These are phyloP conservation scores for Fusarium haematococcum DNA, from an alignment of 2,329 filamentous ascomycete genomes.

Conservation along the genomic window DNA sequence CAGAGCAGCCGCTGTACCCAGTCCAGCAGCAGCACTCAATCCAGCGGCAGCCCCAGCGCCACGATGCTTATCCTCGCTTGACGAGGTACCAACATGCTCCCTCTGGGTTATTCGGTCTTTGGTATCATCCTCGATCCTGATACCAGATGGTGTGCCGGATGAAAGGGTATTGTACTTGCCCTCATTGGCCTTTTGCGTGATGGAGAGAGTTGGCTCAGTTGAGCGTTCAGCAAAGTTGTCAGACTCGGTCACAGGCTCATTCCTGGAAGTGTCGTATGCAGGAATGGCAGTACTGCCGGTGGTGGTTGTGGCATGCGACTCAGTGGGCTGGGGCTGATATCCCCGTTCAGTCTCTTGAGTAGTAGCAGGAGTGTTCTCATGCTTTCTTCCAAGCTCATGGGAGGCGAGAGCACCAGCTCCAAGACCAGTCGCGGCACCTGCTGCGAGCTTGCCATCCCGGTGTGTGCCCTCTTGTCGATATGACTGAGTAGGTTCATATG, in stretches of 20 bases:
- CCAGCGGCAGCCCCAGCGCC: background rate
- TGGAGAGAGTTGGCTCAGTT: background rate
- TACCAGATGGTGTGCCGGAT: constrained; percentile 34
- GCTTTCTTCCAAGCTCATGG: background rate
- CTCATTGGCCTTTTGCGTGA: constrained; percentile 25
- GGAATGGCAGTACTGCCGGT: background rate
- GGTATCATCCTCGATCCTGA: background rate
- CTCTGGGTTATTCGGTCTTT: background rate
- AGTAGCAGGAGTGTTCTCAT: background rate
- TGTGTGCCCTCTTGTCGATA: background rate
- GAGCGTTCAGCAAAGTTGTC: background rate
- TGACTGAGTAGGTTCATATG: background rate
- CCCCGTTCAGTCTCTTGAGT: background rate
- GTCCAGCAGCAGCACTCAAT: background rate
- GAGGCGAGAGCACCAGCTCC: constrained; percentile 22
- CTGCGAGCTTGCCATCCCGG: background rate
- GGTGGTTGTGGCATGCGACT: background rate
- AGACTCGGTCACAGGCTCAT: background rate
- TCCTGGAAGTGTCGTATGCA: background rate
- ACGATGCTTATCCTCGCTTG: background rate
- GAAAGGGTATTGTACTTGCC: constrained; percentile 38
- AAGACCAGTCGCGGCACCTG: constrained; percentile 20
- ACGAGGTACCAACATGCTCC: background rate
- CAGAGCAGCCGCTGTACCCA: background rate
- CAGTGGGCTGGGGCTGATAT: background rate